phyloP scores from a whole-genome alignment of 2,329 filamentous ascomycete species.

The Dactylellina parvicollis region DNA sequence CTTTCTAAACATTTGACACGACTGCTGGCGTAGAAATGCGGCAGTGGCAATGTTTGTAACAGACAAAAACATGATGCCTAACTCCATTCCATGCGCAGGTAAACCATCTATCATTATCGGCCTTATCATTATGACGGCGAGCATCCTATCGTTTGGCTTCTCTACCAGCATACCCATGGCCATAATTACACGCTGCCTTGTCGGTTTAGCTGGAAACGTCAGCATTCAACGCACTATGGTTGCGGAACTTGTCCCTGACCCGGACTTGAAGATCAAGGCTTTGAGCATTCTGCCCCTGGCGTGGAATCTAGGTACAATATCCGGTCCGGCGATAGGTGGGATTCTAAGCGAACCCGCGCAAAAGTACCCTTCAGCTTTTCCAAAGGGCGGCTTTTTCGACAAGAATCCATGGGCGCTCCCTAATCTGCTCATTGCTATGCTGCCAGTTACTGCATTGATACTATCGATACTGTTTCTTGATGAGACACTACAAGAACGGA shows the following conservation, averaged over 20 bases:
- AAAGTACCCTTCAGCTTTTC: conserved; percentile 77
- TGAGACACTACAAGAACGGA: conserved; percentile 74
- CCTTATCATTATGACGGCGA: conserved; percentile 82
- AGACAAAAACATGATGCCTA: neutral
- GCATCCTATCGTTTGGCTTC: conserved; percentile 83
- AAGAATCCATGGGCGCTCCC: conserved; percentile 87
- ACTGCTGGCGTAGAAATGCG: neutral
- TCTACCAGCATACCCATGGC: conserved; percentile 86
- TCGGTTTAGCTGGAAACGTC: conserved; percentile 89
- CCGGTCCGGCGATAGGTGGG: conserved; percentile 88
- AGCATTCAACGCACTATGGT: conserved; percentile 94
- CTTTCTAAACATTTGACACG: neutral
- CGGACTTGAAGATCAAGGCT: conserved; percentile 71
- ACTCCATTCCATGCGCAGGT: conserved; percentile 71
- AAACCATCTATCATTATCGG: conserved; percentile 86
- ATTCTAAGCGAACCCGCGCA: conserved; percentile 81
- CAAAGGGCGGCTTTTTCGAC: conserved; percentile 74
- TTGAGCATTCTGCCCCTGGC: conserved; percentile 95
- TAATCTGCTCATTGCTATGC: conserved; percentile 80
- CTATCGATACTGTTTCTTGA: conserved; percentile 82
- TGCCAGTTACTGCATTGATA: conserved; percentile 81
- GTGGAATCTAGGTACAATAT: conserved; percentile 88
- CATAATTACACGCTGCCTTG: conserved; percentile 78
- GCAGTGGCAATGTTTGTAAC: neutral
- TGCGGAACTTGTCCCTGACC: conserved; percentile 82